Evolutionary conservation across 106 monocot genomes (phyloP).

Genomic region (Ottelia alismoides): DNA sequence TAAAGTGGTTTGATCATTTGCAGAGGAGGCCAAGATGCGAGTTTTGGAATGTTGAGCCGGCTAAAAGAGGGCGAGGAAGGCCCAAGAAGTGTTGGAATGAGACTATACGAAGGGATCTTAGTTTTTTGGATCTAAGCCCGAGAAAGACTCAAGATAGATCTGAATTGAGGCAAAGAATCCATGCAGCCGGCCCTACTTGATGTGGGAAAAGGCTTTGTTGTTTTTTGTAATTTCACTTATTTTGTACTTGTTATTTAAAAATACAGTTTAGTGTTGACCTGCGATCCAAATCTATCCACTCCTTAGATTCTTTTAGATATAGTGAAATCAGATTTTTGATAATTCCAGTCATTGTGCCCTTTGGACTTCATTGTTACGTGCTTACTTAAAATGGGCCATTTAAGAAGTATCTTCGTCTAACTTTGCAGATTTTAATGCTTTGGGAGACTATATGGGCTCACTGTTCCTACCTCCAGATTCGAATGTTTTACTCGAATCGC

Average conservation of each 20-base stretch:
- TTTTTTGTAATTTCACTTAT: not conserved
- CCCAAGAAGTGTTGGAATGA: too few relatives aligned
- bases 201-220: too few relatives aligned
- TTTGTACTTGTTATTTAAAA: not conserved
- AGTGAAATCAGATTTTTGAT: not conserved
- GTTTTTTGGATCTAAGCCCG: too few relatives aligned
- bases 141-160: too few relatives aligned
- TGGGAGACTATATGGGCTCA: slow-evolving; percentile 69
- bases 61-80: too few relatives aligned
- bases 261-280: not conserved
- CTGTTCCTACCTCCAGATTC: slow-evolving; percentile 85
- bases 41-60: too few relatives aligned
- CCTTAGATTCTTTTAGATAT: not conserved
- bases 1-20: too few relatives aligned
- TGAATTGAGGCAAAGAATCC: too few relatives aligned
- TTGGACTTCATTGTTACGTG: not conserved
- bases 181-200: too few relatives aligned
- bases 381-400: not conserved
- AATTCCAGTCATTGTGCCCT: not conserved
- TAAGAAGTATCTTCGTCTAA: too few relatives aligned
- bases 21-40: too few relatives aligned
- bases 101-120: too few relatives aligned
- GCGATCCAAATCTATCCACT: not conserved
- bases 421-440: slow-evolving; percentile 64
- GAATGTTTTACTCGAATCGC: slow-evolving; percentile 85